A percentile compares a stretch with the other conserved stretches of the same genome.
Evolutionary conservation across 2,329 filamentous ascomycete genomes (phyloP).

Genomic region (Chalaropsis thielavioides): DNA sequence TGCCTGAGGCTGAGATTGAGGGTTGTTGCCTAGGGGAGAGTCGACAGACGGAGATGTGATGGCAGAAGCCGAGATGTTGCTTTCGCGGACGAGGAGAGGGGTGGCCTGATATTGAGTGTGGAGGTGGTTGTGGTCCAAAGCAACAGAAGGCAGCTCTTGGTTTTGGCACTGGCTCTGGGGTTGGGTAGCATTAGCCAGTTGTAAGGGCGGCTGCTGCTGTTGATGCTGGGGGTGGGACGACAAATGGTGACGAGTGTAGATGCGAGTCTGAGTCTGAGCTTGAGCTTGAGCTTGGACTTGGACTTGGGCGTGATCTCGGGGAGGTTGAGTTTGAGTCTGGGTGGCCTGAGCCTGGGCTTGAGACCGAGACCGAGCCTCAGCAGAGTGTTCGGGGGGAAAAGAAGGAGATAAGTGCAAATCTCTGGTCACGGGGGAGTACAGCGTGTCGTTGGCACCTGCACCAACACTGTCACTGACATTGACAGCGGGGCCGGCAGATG

Average conservation of each 20-base stretch:
- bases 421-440: conserved; percentile 9
- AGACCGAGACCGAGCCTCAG: neutral
- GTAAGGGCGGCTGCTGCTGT: conserved; percentile 18
- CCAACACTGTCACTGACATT: neutral
- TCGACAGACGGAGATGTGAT: neutral
- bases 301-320: neutral
- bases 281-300: neutral
- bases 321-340: neutral
- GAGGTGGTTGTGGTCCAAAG: conserved; percentile 5
- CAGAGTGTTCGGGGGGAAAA: neutral
- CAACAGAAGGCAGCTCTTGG: neutral
- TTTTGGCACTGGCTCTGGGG: neutral
- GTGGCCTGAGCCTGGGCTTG: neutral
- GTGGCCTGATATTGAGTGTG: conserved; percentile 8
- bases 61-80: conserved; percentile 5
- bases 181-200: neutral
- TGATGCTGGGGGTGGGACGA: conserved; percentile 28
- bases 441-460: neutral
- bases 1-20: neutral
- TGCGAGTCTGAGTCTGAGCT: neutral
- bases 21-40: neutral
- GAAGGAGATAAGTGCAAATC: conserved; percentile 8
- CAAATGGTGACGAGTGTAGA: neutral
- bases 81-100: neutral
- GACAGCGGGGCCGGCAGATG: neutral